phyloP scores from a whole-genome alignment of 805 yeast genomes.

The Allodekkera sacchari region DNA sequence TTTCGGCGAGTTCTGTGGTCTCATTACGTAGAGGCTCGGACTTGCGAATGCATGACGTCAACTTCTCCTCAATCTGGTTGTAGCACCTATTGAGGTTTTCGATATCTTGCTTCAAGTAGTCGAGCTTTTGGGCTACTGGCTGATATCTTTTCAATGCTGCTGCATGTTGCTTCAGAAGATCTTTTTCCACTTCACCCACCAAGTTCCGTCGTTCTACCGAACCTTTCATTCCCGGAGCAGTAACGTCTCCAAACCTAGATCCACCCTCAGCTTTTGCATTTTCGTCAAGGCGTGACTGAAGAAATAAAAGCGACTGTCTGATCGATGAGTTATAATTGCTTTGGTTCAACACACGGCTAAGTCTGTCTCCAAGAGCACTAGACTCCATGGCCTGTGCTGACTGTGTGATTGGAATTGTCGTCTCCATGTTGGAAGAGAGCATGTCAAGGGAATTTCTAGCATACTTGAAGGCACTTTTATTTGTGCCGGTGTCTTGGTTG shows the following conservation, averaged over 20 bases:
- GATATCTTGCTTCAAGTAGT: slow-evolving; percentile 21
- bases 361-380: slow-evolving; percentile 32
- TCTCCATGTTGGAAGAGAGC: slow-evolving; percentile 10
- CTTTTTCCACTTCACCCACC: slow-evolving; percentile 52
- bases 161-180: slow-evolving; percentile 48
- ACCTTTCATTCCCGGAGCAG: slow-evolving; percentile 30
- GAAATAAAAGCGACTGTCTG: slow-evolving; percentile 20
- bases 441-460: slow-evolving; percentile 39
- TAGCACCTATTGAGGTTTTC: slow-evolving; percentile 18
- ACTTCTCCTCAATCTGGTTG: slow-evolving; percentile 14
- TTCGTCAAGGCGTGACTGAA: slow-evolving; percentile 8
- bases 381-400: slow-evolving; percentile 7
- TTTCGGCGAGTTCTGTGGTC: slow-evolving; percentile 18
- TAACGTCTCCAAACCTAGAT: slow-evolving; percentile 25
- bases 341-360: slow-evolving; percentile 41
- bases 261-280: slow-evolving; percentile 6
- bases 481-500: slow-evolving; percentile 4
- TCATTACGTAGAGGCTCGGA: slow-evolving; percentile 11
- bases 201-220: slow-evolving; percentile 52
- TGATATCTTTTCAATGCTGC: slow-evolving; percentile 36
- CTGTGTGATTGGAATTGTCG: slow-evolving; percentile 4
- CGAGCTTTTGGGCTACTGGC: slow-evolving; percentile 35
- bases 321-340: slow-evolving; percentile 31
- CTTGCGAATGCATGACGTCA: slow-evolving; percentile 20
- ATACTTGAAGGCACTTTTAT: slow-evolving; percentile 34